Evolutionary conservation across 2,329 filamentous ascomycete species (phyloP).

Genomic region (Amauroascus niger): DNA sequence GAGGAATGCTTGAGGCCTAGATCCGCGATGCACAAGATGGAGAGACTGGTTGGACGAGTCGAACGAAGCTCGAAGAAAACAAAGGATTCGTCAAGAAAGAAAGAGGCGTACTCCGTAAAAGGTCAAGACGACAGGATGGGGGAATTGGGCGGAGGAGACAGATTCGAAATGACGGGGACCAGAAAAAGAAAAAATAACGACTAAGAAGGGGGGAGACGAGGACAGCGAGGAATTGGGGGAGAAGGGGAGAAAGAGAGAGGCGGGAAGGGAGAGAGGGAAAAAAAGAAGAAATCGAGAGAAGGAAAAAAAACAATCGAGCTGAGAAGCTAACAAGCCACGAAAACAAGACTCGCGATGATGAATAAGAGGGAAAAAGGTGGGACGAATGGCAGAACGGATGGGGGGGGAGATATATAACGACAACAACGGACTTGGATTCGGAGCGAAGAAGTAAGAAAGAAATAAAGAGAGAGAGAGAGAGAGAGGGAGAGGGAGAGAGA

Average conservation of each 20-base stretch:
- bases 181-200: neutral
- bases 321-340: conserved; percentile 13
- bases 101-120: conserved; percentile 14
- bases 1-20: neutral
- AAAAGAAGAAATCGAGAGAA: conserved; percentile 19
- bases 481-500: neutral
- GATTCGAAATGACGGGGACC: neutral
- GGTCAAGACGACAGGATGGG: neutral
- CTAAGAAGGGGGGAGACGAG: neutral
- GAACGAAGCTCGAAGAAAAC: conserved; percentile 1
- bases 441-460: neutral
- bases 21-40: neutral
- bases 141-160: neutral
- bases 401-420: conserved; percentile 10
- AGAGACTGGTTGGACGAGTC: neutral
- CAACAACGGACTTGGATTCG: conserved; percentile 9
- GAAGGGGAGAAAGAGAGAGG: conserved; percentile 7
- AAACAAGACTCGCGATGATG: conserved; percentile 1
- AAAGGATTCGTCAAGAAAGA: neutral
- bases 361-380: neutral
- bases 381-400: conserved; percentile 1
- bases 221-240: neutral
- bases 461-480: conserved; percentile 15
- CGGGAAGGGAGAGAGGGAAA: conserved; percentile 20
- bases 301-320: conserved; percentile 13